Evolutionary conservation across 345 rosid species (phyloP).

Genomic region (Durio zibethinus): DNA sequence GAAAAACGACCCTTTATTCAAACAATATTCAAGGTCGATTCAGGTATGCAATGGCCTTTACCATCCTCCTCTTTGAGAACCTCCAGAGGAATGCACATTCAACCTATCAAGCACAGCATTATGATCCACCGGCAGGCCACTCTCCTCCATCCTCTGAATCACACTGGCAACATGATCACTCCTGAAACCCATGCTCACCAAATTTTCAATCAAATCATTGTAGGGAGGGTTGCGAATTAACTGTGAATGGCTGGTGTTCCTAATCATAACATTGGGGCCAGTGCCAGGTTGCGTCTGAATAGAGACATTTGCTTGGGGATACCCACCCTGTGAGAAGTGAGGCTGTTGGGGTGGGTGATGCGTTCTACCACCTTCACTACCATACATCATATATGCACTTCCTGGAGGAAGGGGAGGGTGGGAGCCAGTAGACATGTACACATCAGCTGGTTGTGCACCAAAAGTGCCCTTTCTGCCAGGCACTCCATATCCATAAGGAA

Average conservation of each 20-base stretch:
- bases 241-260: slow-evolving; percentile 46
- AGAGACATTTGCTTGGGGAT: slow-evolving; percentile 39
- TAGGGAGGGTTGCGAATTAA: slow-evolving; percentile 63
- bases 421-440: slow-evolving; percentile 53
- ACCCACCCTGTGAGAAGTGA: slow-evolving; percentile 72
- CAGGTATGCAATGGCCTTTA: slow-evolving; percentile 24
- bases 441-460: slow-evolving; percentile 58
- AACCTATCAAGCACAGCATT: slow-evolving; percentile 80
- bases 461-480: slow-evolving; percentile 58
- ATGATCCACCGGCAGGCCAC: slow-evolving; percentile 83
- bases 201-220: slow-evolving; percentile 74
- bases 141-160: slow-evolving; percentile 95
- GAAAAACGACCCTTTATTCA: slow-evolving; percentile 13
- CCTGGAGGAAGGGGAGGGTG: slow-evolving; percentile 53
- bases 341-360: slow-evolving; percentile 57
- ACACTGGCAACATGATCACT: slow-evolving; percentile 66
- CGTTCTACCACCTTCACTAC: slow-evolving; percentile 55
- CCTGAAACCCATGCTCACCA: slow-evolving; percentile 90
- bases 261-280: slow-evolving; percentile 39
- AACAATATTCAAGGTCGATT: slow-evolving; percentile 9
- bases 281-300: slow-evolving; percentile 47
- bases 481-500: slow-evolving; percentile 68
- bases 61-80: slow-evolving; percentile 78
- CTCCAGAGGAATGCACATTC: slow-evolving; percentile 60
- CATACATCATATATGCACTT: slow-evolving; percentile 71